Conservation (phyloP, 768 basidiomycete species). For the Phaeotremella fagi region DNA sequence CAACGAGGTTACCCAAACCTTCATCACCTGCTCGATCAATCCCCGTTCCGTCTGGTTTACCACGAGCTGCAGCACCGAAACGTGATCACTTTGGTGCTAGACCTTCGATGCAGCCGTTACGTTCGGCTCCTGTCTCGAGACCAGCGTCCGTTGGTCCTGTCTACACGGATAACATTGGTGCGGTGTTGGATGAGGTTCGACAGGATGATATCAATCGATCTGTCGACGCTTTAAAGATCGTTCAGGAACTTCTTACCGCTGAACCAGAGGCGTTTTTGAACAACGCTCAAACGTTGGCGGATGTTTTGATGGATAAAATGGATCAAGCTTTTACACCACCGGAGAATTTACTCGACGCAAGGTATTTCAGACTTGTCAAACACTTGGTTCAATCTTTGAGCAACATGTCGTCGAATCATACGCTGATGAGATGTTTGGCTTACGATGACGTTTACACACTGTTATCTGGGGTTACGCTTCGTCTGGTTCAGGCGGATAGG, state of each 20-base stretch:
- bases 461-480: conserved; percentile 84
- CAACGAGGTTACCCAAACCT: conserved; percentile 14
- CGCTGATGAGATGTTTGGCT: conserved; percentile 80
- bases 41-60: conserved; percentile 21
- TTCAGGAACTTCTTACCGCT: conserved; percentile 77
- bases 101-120: conserved; percentile 25
- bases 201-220: conserved; percentile 78
- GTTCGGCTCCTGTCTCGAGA: background rate
- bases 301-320: conserved; percentile 87
- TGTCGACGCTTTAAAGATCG: conserved; percentile 87
- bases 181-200: conserved; percentile 81
- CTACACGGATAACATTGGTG: conserved; percentile 57
- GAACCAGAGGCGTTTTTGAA: conserved; percentile 73
- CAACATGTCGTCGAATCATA: conserved; percentile 83
- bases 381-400: conserved; percentile 95
- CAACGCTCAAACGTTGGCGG: conserved; percentile 70
- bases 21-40: conserved; percentile 14
- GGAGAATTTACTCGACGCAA: conserved; percentile 65
- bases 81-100: conserved; percentile 7
- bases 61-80: conserved; percentile 8
- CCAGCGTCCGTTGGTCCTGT: conserved; percentile 7
- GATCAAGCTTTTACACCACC: conserved; percentile 81
- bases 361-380: conserved; percentile 90
- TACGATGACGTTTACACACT: conserved; percentile 77
- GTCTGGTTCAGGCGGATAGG: conserved; percentile 90